Percentiles rank a stretch among this genome's conserved stretches.
phyloP scores from a whole-genome alignment of 2,329 filamentous ascomycete species.

The Blastomyces parvus region DNA sequence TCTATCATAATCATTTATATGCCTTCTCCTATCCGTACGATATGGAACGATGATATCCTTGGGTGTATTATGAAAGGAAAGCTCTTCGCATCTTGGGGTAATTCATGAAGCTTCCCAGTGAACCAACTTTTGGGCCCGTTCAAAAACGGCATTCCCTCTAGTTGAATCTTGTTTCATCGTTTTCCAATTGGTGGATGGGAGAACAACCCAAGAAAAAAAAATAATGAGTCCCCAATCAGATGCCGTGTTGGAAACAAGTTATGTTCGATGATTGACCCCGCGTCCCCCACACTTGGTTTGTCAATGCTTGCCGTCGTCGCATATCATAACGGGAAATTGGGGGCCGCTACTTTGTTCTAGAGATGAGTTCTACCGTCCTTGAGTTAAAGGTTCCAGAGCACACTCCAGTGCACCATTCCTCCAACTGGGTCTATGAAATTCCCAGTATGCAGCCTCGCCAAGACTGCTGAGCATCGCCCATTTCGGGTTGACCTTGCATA shows the following conservation, averaged over 20 bases:
- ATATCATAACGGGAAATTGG: neutral
- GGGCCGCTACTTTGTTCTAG: neutral
- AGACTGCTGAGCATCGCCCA: neutral
- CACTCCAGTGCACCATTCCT: too few species aligned
- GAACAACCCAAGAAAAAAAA: neutral
- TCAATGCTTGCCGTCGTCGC: neutral
- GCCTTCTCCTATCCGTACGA: too few species aligned
- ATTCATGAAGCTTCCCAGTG: neutral
- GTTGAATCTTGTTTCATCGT: neutral
- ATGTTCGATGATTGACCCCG: neutral
- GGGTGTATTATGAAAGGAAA: too few species aligned
- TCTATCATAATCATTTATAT: too few species aligned
- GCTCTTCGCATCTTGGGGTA: too few species aligned
- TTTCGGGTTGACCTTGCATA: neutral
- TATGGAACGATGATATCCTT: too few species aligned
- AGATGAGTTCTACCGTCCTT: neutral
- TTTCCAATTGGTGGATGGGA: neutral
- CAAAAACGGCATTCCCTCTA: neutral
- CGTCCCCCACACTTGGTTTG: neutral
- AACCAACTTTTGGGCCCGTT: neutral
- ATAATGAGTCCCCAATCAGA: neutral
- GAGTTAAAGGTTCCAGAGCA: too few species aligned
- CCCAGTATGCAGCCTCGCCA: neutral
- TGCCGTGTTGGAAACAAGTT: neutral
- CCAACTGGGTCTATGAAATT: neutral